phyloP scores from a whole-genome alignment of 352 stramenopile genomes.

The Globisporangium cylindrosporum region DNA sequence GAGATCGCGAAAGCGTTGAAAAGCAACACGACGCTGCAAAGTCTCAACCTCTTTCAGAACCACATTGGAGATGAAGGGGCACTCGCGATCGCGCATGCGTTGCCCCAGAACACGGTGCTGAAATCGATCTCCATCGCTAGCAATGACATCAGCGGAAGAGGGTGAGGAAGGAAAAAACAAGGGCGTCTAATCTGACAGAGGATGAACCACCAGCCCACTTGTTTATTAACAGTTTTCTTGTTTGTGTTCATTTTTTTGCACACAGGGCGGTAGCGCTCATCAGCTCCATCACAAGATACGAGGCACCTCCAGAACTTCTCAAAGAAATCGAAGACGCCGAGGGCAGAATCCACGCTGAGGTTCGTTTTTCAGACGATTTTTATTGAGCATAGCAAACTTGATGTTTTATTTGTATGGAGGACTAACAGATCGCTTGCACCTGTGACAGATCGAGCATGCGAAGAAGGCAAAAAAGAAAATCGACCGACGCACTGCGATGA shows the following conservation, averaged over 20 bases:
- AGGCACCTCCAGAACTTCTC: conserved; percentile 44
- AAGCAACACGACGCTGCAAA: conserved; percentile 46
- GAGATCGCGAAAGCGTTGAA: conserved; percentile 41
- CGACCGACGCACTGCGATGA: conserved; percentile 45
- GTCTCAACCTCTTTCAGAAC: conserved; percentile 77
- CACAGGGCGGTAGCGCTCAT: conserved; percentile 37
- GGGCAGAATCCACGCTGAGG: conserved; percentile 60
- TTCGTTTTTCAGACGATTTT: neutral
- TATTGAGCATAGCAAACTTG: too few species aligned
- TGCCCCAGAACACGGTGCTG: conserved; percentile 55
- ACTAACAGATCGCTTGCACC: neutral
- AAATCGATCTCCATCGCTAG: conserved; percentile 68
- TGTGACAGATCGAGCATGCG: conserved; percentile 50
- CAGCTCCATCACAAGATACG: conserved; percentile 49
- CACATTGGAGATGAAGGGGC: conserved; percentile 50
- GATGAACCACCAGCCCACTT: too few species aligned
- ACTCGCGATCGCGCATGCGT: conserved; percentile 45
- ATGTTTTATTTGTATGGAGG: too few species aligned
- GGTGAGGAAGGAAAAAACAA: conserved; percentile 11
- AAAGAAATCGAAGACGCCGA: conserved; percentile 62
- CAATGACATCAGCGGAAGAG: conserved; percentile 44
- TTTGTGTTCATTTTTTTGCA: neutral
- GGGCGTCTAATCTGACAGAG: neutral
- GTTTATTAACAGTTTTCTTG: neutral
- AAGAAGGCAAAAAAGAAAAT: conserved; percentile 87